Base-by-base conservation (phyloP, 768 basidiomycete genomes). In the Termitomyces sp. region DNA sequence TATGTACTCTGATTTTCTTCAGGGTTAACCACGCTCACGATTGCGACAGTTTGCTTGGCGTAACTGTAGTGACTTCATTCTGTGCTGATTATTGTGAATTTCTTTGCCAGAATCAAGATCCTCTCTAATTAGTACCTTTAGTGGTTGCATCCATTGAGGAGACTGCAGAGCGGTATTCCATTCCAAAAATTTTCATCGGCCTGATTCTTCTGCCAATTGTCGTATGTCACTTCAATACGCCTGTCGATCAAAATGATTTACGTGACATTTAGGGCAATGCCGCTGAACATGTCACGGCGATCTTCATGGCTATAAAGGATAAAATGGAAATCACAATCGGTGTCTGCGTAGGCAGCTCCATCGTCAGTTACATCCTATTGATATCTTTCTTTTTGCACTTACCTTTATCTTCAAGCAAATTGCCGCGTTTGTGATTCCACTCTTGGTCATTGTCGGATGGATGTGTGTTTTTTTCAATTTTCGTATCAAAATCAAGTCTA, bases 131-230 rank as follows among this genome's bases (percentile, higher is more conserved):
- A 26, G 42, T 22, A 31, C 34, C 54, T 0, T 53, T 18, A 92
- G 90, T 93, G 70, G 93, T 96, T 37, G 89, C 87, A 3, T 92
- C 91, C 4, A 96, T 97, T 61, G 94, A 96, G 69, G 93, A 95
- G 68, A 92, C 90, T 26, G 92, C 94, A 2, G 75, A 82, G 13
- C 79, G 88, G 41, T 94, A 92, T 70, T 69, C 79, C 54, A 89
- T 97, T 54, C 90, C 92, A 0, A 92, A 91, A 70, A 64, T 85
- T 0, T 94, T 94, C 74, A 93, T 94, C 63, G 91, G 91, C 68
- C 70, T 94, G 15, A 91, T 95, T 63, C 75, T 97, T 31, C 75
- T 97, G 5, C 93, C 94, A 3, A 86, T 97, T 51, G 94, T 95
- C 45, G 91, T 87, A 68, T 56, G 85, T 76, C 9, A 12, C 7